Evolutionary conservation across 2,329 filamentous ascomycete species (phyloP), one percentile per base, ranked within the genome.

Genomic region (Gaeumannomyces sp.): DNA sequence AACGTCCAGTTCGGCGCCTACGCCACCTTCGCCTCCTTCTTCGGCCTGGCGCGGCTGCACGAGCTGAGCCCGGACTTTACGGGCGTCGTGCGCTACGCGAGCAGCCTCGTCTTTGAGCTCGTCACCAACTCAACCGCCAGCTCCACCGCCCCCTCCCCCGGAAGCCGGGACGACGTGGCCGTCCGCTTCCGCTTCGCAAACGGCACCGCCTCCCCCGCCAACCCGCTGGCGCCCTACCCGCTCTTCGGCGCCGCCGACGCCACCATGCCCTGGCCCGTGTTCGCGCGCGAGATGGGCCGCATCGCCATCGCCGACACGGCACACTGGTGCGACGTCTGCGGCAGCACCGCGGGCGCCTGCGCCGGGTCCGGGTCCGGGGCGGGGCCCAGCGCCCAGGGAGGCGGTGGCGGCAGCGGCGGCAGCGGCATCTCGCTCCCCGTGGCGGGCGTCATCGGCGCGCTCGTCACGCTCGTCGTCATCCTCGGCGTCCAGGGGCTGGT

Each of bases 51-150:
- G 7, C 74, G 81, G 66, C 79, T 88, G 65, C 77, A 79, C 7
- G 72, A 76, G 16, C 81, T 78, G 2, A 84, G 81, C 66, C 69
- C 77, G 1, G 79, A 90, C 74, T 96, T 97, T 79, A 87, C 79
- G 66, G 90, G 90, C 64, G 80, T 97, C 16, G 87, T 89, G n/a
- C 89, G 93, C 77, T 97, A 97, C 72, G 92, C 92, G 6, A 89
- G 88, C 3, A 87, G 87, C 68, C 92, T 96, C 85, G 82, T 82
- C 7, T 93, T 96, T 74, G 93, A 97, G 80, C 78, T 89, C 28
- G 79, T 87, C 64, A 85, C 85, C 64, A 80, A 81, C 69, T 76
- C 83, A 83, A n/a, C n/a, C n/a, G n/a, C n/a, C n/a, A 77, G 78
- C 4, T 80, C 76, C 16, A 64, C 71, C 61, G 57, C 62, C 25